phyloP scores from a whole-genome alignment of 139 green algal species.

The Trebouxia sp. region DNA sequence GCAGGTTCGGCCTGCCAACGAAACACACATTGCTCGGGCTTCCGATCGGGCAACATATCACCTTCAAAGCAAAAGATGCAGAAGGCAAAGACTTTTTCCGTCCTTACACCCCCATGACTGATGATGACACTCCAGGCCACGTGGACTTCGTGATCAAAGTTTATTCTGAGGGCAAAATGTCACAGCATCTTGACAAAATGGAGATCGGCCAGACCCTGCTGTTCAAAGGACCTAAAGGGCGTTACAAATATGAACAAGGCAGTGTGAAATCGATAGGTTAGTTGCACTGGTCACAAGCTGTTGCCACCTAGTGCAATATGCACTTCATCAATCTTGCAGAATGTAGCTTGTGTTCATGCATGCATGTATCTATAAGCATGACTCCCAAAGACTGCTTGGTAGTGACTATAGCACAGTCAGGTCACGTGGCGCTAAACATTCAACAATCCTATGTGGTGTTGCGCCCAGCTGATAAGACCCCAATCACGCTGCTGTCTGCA shows the following conservation, averaged over 20 bases:
- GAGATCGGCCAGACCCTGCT: conserved; percentile 74
- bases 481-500: no score
- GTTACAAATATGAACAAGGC: conserved; percentile 73
- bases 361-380: no score
- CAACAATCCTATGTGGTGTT: no score
- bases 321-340: no score
- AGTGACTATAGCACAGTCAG: no score
- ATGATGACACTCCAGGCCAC: conserved; percentile 44
- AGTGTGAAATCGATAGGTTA: conserved; percentile 72
- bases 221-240: conserved; percentile 90
- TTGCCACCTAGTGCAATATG: no score
- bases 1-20: conserved; percentile 68
- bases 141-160: conserved; percentile 44
- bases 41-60: conserved; percentile 84
- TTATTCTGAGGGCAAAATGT: conserved; percentile 88
- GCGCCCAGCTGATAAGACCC: no score
- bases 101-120: conserved; percentile 17
- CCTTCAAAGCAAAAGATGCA: conserved; percentile 8
- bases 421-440: no score
- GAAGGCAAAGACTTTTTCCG: conserved; percentile 17
- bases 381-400: no score
- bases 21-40: conserved; percentile 72
- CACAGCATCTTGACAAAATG: conserved; percentile 79
- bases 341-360: no score
- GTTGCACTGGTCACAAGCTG: no score